Evolutionary conservation across 2,329 filamentous ascomycete genomes (phyloP).

Genomic region (Phyllosticta citribraziliensis): DNA sequence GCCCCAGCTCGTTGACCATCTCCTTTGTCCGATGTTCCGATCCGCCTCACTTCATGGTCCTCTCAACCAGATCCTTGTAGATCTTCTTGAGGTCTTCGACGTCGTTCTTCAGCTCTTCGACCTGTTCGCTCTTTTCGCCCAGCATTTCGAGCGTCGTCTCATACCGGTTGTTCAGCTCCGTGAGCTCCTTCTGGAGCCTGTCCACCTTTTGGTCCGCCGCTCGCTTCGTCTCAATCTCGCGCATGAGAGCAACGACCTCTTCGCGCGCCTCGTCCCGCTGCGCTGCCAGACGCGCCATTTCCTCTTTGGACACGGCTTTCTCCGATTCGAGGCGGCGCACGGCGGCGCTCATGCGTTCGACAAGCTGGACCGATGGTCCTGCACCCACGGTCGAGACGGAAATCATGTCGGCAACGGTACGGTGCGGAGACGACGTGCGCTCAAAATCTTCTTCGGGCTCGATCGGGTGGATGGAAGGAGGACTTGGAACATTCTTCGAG

Average conservation of each 20-base stretch:
- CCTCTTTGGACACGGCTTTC: constrained; percentile 80
- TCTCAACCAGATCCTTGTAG: constrained; percentile 85
- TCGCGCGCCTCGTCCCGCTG: constrained; percentile 87
- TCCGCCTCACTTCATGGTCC: constrained; percentile 54
- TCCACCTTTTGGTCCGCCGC: constrained; percentile 49
- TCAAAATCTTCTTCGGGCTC: constrained; percentile 39
- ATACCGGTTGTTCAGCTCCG: constrained; percentile 64
- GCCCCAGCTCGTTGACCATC: neutral
- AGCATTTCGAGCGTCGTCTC: constrained; percentile 88
- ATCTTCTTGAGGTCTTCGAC: constrained; percentile 91
- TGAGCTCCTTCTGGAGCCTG: constrained; percentile 58
- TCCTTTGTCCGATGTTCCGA: neutral
- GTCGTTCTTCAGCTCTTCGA: constrained; percentile 83
- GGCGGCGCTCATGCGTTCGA: constrained; percentile 90
- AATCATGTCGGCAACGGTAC: constrained; percentile 63
- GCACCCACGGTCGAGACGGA: constrained; percentile 84
- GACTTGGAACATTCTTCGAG: constrained; percentile 22
- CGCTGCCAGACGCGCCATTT: constrained; percentile 65
- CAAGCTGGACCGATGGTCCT: constrained; percentile 85
- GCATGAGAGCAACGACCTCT: constrained; percentile 85
- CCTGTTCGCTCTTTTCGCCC: constrained; percentile 91
- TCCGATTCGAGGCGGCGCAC: constrained; percentile 87
- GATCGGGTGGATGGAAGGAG: constrained; percentile 38
- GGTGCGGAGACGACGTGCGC: constrained; percentile 51
- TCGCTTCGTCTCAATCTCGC: constrained; percentile 66